A percentile compares a stretch with the other conserved stretches of the same genome.
Evolutionary conservation across 1,284 basidiomycete species (phyloP).

Genomic region (Cutaneotrichosporon dermatis): DNA sequence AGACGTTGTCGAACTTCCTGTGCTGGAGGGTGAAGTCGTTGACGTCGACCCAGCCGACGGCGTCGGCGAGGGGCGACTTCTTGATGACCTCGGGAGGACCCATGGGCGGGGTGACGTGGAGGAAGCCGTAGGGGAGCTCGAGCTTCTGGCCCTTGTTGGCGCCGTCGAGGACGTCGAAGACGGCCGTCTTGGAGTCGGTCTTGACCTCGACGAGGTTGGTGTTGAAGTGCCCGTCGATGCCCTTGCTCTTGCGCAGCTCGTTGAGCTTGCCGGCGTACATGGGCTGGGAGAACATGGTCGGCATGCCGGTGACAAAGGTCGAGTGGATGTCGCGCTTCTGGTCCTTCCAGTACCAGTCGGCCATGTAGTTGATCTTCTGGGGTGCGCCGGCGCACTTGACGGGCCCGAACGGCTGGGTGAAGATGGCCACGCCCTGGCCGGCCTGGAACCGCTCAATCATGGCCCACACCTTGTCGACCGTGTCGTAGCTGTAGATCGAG

Average conservation of each 20-base stretch:
- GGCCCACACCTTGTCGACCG: constrained; percentile 80
- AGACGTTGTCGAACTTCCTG: constrained; percentile 75
- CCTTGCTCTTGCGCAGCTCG: constrained; percentile 69
- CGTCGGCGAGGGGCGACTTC: constrained; percentile 68
- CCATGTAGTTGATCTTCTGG: constrained; percentile 95
- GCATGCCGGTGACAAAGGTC: constrained; percentile 87
- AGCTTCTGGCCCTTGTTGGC: constrained; percentile 54
- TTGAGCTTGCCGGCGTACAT: constrained; percentile 89
- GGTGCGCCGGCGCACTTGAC: constrained; percentile 95
- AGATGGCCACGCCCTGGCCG: constrained; percentile 71
- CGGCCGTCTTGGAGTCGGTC: constrained; percentile 65
- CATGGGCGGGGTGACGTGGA: constrained; percentile 90
- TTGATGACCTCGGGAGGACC: constrained; percentile 81
- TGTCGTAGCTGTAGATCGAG: constrained; percentile 86
- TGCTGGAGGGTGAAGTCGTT: constrained; percentile 76
- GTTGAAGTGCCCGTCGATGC: constrained; percentile 72
- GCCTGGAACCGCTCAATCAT: constrained; percentile 69
- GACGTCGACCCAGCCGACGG: constrained; percentile 82
- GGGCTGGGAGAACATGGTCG: constrained; percentile 77
- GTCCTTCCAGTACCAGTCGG: constrained; percentile 53
- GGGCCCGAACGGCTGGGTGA: constrained; percentile 91
- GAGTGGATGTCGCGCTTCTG: constrained; percentile 51
- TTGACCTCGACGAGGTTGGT: constrained; percentile 80
- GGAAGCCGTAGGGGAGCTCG: constrained; percentile 70
- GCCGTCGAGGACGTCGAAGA: constrained; percentile 70